Evolutionary conservation across 208 protist genomes (phyloP).

Genomic region (Balamuthia mandrillaris): DNA sequence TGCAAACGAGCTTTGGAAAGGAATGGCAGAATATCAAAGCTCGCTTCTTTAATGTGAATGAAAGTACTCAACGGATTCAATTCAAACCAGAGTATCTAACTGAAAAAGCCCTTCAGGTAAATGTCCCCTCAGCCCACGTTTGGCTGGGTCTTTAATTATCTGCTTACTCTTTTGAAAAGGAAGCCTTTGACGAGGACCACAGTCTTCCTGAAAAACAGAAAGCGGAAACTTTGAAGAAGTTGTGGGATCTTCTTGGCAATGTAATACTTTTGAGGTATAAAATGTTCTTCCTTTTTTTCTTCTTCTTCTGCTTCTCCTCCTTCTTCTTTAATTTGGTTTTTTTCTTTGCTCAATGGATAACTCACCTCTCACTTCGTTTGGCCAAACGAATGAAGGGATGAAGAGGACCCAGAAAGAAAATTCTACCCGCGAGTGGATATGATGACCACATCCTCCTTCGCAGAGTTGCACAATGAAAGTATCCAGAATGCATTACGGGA

Average conservation of each 20-base stretch:
- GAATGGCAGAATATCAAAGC: constrained; percentile 19
- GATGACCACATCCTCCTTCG: constrained; percentile 54
- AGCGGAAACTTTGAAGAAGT: neutral
- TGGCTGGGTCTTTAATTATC: no score
- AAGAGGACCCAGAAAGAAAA: constrained; percentile 38
- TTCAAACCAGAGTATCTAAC: constrained; percentile 56
- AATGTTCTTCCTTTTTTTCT: neutral
- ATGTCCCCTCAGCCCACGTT: no score
- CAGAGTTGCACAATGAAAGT: constrained; percentile 41
- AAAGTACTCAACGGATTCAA: neutral
- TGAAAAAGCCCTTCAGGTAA: no score
- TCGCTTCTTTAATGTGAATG: constrained; percentile 45
- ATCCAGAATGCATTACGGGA: constrained; percentile 43
- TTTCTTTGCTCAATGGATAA: neutral
- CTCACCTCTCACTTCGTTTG: no score
- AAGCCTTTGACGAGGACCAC: constrained; percentile 25
- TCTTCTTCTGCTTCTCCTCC: neutral
- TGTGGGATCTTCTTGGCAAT: constrained; percentile 45
- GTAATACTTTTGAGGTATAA: constrained; percentile 47
- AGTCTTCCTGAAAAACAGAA: neutral
- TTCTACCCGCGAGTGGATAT: constrained; percentile 66
- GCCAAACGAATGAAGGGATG: neutral
- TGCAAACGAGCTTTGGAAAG: constrained; percentile 45
- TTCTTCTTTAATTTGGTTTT: neutral
- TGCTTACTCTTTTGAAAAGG: no score